These are phyloP conservation scores for Mucuna pruriens DNA, from an alignment of 306 rosid species.

Conservation along the genomic window DNA sequence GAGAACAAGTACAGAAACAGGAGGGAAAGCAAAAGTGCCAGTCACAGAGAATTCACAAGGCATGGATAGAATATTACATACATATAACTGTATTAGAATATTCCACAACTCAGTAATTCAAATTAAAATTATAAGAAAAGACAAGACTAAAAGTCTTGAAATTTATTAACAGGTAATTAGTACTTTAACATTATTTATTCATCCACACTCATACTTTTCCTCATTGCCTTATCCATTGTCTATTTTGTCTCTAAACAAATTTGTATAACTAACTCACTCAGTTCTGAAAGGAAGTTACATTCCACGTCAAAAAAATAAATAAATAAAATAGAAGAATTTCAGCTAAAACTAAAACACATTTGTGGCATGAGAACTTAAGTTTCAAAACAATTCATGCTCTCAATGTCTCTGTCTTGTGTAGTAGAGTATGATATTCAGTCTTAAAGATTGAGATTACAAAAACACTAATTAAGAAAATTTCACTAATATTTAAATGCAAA, in stretches of 20 bases:
- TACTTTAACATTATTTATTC: not conserved
- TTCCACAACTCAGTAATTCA: not conserved
- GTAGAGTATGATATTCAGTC: not conserved
- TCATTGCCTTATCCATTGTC: not conserved
- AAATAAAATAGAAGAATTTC: not conserved
- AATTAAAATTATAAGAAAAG: not conserved
- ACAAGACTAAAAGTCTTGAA: not conserved
- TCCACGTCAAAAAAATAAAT: not conserved
- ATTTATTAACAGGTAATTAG: not conserved
- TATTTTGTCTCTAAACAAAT: not conserved
- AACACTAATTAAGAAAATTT: not conserved
- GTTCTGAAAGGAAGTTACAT: not conserved
- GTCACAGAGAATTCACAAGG: not conserved
- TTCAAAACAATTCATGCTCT: not conserved
- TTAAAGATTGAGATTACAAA: conserved; percentile 5
- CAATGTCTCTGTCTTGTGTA: not conserved
- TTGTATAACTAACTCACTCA: not conserved
- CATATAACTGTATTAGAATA: not conserved
- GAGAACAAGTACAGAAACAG: not conserved
- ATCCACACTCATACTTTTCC: not conserved
- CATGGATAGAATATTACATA: not conserved
- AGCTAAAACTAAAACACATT: conserved; percentile 2
- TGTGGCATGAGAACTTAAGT: conserved; percentile 7
- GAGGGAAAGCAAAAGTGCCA: not conserved
- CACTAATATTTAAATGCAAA: conserved; percentile 1